Conservation (phyloP, 1,284 basidiomycete species). For the Dichomitus squalens region DNA sequence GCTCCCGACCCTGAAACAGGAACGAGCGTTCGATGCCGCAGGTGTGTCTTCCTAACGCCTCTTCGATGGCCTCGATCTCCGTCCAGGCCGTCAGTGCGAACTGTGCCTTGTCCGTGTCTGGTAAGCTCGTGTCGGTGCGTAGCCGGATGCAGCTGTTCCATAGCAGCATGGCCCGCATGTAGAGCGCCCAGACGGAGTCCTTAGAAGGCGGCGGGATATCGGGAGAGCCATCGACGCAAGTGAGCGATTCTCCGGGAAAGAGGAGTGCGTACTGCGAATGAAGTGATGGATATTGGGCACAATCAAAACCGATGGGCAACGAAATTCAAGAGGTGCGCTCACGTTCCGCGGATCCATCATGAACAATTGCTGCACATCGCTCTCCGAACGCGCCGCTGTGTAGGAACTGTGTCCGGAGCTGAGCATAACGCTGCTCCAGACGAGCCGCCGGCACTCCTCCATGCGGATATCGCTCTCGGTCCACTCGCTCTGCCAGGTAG, state of each 20-base stretch:
- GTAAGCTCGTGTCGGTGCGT: constrained; percentile 43
- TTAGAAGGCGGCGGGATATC: constrained; percentile 43
- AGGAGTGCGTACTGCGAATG: constrained; percentile 58
- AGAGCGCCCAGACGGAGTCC: constrained; percentile 72
- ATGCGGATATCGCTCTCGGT: constrained; percentile 63
- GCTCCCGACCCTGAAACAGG: constrained; percentile 71
- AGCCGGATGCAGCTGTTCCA: constrained; percentile 73
- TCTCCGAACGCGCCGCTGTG: constrained; percentile 45
- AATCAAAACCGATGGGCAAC: neutral
- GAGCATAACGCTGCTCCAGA: constrained; percentile 68
- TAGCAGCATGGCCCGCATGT: constrained; percentile 66
- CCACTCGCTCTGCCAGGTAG: constrained; percentile 63
- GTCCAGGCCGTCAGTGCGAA: constrained; percentile 71
- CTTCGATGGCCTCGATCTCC: constrained; percentile 67
- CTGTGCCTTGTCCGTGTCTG: constrained; percentile 53
- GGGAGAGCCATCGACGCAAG: constrained; percentile 21
- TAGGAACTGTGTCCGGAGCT: constrained; percentile 66
- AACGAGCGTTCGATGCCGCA: constrained; percentile 68
- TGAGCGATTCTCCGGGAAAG: constrained; percentile 66
- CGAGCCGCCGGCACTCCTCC: constrained; percentile 69
- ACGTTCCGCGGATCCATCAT: constrained; percentile 69
- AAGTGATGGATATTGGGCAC: neutral
- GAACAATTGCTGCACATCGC: constrained; percentile 52
- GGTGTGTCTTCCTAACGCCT: constrained; percentile 61
- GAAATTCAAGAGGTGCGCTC: constrained; percentile 31